Evolutionary conservation across 345 rosid species (phyloP).

Genomic region (Salix viminalis): DNA sequence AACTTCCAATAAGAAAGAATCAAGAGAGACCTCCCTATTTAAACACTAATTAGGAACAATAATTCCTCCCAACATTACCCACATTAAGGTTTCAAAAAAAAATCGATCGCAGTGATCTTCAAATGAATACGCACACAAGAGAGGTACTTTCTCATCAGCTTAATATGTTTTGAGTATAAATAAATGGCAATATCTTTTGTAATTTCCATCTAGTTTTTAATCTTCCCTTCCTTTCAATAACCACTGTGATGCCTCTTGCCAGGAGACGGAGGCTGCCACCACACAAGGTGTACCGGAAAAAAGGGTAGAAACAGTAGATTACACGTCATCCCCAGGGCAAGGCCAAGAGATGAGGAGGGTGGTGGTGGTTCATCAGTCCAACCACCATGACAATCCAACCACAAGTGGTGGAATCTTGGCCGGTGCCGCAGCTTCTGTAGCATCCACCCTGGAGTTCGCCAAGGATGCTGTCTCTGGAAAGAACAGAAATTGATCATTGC

Average conservation of each 20-base stretch:
- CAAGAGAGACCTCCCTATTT: background rate
- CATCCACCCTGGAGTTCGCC: constrained; percentile 50
- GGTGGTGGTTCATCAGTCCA: constrained; percentile 43
- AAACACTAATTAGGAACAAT: background rate
- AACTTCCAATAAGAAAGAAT: background rate
- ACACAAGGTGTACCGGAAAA: constrained; percentile 33
- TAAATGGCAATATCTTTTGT: too few species aligned
- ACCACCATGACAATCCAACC: constrained; percentile 18
- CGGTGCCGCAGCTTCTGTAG: constrained; percentile 58
- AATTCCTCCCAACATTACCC: background rate
- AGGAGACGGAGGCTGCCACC: constrained; percentile 28
- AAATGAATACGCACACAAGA: constrained; percentile 26
- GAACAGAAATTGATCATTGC: background rate
- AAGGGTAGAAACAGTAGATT: constrained; percentile 41
- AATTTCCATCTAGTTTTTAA: background rate
- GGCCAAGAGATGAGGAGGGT: constrained; percentile 40
- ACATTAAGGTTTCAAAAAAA: background rate
- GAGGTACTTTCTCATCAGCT: constrained; percentile 18
- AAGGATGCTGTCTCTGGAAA: constrained; percentile 32
- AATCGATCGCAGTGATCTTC: background rate
- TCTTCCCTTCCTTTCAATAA: background rate
- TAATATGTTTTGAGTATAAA: background rate
- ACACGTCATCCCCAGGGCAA: constrained; percentile 49
- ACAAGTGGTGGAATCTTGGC: constrained; percentile 60
- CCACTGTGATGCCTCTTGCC: background rate